Base-by-base conservation (phyloP, 768 basidiomycete genomes). In the Pseudohyphozyma bogoriensis region DNA sequence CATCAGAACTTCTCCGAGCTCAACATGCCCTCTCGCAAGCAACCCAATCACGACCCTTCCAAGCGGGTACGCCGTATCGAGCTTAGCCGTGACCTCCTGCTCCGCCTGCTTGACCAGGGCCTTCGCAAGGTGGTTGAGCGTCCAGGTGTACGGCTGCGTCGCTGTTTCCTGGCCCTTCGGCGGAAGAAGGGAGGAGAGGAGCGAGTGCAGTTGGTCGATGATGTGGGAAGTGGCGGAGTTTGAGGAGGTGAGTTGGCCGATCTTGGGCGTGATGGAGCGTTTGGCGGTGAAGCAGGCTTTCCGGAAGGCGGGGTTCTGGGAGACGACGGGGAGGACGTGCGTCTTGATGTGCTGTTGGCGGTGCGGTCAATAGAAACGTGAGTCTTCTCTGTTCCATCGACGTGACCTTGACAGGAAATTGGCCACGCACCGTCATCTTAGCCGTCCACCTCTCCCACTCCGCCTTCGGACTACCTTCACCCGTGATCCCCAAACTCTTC, bases 31-130 rank as follows among this genome's bases (percentile, higher is more conserved):
- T 56, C 90, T 79, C 8, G 75, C 47, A 24, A 76, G 36, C 33
- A 96, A 78, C 63, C 80, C 83, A 63, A 85, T 79, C 4, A 87
- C 74, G 15, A 95, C 82, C 35, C 81, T 80, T 0, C 87, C 88
- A 28, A 99, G 80, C 0, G 93, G 93, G 39, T 79, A 78, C 0
- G 90, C 91, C 28, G 86, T 85, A 33, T 83, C 82, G 69, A 86
- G 83, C 74, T 92, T 87, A 3, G 91, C 90, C 2, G 86, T 82
- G 12, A 93, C 87, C 73, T 97, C 93, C 0, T 84, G 86, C 76
- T 95, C 91, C 22, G 91, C 91, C 76, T 96, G 93, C 36, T 87
- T 79, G 46, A 96, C 79, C 62, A 97, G 84, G 22, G 83, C 78
- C 71, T 97, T 96, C 50, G 89, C 78, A 42, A 96, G 80, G n/a